These are phyloP conservation scores for Cryptococcus sp. DNA, from an alignment of 1,284 basidiomycete genomes.

Conservation along the genomic window DNA sequence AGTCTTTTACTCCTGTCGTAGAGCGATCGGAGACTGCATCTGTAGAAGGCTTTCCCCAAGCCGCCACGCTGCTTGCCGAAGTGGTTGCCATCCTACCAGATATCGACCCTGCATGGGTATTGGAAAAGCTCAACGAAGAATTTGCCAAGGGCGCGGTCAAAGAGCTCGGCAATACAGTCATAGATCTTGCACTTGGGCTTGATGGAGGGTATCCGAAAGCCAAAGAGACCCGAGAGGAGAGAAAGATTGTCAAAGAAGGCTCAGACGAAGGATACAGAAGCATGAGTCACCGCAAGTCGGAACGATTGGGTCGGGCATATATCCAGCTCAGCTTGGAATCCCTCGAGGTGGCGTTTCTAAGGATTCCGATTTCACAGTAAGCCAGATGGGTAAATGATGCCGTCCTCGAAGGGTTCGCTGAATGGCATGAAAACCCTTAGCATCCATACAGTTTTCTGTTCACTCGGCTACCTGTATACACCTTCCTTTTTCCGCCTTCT, in stretches of 20 bases:
- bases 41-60: constrained; percentile 7
- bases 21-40: neutral
- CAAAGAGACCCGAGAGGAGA: constrained; percentile 1
- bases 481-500: constrained; percentile 33
- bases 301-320: constrained; percentile 27
- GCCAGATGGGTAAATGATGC: constrained; percentile 1
- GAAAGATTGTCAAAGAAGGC: constrained; percentile 13
- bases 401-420: neutral
- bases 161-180: constrained; percentile 10
- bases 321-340: constrained; percentile 14
- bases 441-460: constrained; percentile 21
- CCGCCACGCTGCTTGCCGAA: constrained; percentile 27
- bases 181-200: constrained; percentile 35
- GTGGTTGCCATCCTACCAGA: constrained; percentile 48
- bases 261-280: constrained; percentile 19
- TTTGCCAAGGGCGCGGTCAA: constrained; percentile 4
- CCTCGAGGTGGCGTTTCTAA: constrained; percentile 29
- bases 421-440: constrained; percentile 16
- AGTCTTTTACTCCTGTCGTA: neutral
- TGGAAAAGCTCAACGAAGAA: constrained; percentile 11
- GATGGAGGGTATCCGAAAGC: constrained; percentile 37
- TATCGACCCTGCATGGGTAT: constrained; percentile 30
- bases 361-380: constrained; percentile 30
- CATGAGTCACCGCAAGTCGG: constrained; percentile 23
- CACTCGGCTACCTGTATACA: constrained; percentile 20